Evolutionary conservation across 1,284 basidiomycete genomes (phyloP).

Genomic region (Violaceomyces palustris): DNA sequence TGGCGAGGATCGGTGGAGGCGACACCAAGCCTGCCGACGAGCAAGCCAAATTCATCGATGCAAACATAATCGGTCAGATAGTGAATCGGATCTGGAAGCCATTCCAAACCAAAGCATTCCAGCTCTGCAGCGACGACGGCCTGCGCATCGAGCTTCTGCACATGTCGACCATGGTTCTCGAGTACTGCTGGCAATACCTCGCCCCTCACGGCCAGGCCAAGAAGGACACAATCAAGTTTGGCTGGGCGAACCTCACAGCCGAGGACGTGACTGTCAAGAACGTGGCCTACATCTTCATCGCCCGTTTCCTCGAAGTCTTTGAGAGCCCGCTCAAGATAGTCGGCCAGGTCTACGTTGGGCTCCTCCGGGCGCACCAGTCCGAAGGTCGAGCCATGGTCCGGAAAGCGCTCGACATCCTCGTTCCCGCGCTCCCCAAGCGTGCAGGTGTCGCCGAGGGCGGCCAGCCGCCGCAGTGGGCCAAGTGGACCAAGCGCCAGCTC

Average conservation of each 20-base stretch:
- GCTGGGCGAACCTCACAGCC: constrained; percentile 77
- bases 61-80: constrained; percentile 66
- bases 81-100: constrained; percentile 76
- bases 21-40: neutral
- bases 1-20: neutral
- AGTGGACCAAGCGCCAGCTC: constrained; percentile 77
- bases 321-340: constrained; percentile 91
- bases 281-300: constrained; percentile 84
- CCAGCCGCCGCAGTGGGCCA: constrained; percentile 80
- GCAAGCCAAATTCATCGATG: constrained; percentile 58
- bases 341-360: constrained; percentile 83
- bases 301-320: constrained; percentile 88
- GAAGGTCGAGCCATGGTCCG: constrained; percentile 72
- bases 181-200: constrained; percentile 68
- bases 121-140: constrained; percentile 65
- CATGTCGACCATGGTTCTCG: constrained; percentile 82
- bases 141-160: constrained; percentile 88
- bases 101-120: constrained; percentile 58
- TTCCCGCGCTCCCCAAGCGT: constrained; percentile 68
- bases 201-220: constrained; percentile 67
- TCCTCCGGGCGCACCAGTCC: constrained; percentile 75
- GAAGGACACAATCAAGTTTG: constrained; percentile 92
- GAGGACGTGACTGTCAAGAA: constrained; percentile 92
- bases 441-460: constrained; percentile 52
- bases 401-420: constrained; percentile 85